Conservation (phyloP, 179 eudicot species). For the Nepenthes alata region DNA sequence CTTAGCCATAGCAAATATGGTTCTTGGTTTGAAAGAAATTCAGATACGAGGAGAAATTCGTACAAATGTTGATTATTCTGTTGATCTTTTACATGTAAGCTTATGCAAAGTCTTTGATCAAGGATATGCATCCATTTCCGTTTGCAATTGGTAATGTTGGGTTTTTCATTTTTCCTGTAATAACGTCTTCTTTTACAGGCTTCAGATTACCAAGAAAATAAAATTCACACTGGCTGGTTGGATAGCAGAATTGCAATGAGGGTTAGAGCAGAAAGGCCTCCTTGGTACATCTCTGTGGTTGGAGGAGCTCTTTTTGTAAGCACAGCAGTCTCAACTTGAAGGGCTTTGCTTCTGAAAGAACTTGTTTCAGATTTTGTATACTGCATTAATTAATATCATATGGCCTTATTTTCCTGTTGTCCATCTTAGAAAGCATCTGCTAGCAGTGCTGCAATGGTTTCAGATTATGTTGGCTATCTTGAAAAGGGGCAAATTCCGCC, state of each 20-base stretch:
- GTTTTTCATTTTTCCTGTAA: neutral
- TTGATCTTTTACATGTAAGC: conserved; percentile 88
- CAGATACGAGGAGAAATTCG: conserved; percentile 98
- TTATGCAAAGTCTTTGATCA: neutral
- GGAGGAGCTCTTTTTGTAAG: conserved; percentile 99
- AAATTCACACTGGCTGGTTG: conserved; percentile 98
- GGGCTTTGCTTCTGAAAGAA: conserved; percentile 3
- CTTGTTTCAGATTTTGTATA: neutral
- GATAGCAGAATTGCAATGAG: conserved; percentile 99
- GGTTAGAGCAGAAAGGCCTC: conserved; percentile 99
- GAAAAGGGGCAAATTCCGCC: conserved; percentile 99
- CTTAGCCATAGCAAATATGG: conserved; percentile 94
- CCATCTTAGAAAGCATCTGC: conserved; percentile 85
- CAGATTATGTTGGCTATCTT: conserved; percentile 94
- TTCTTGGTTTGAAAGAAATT: conserved; percentile 96
- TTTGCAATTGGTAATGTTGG: neutral
- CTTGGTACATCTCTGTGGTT: conserved; percentile 98
- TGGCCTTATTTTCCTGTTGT: conserved; percentile 3
- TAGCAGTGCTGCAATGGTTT: conserved; percentile 94
- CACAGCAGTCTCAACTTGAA: conserved; percentile 3
- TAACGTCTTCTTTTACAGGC: conserved; percentile 38
- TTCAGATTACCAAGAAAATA: conserved; percentile 82
- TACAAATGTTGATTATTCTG: conserved; percentile 93
- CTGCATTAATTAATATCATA: neutral
- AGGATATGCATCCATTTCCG: neutral